Evolutionary conservation across 2,329 filamentous ascomycete species (phyloP).

Genomic region (Chlorencoelia australis): DNA sequence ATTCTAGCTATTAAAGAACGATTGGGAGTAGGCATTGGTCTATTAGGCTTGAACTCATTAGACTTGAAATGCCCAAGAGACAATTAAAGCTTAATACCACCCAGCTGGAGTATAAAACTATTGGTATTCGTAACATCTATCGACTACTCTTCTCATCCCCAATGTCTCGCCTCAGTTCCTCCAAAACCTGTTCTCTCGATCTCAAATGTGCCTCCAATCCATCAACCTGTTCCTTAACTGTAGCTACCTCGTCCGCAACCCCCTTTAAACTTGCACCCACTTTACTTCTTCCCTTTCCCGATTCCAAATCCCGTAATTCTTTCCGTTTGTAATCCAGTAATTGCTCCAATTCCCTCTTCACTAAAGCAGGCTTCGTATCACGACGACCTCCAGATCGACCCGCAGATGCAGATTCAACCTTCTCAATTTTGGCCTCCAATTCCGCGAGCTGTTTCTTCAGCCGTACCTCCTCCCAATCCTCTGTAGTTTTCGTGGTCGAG

Average conservation of each 20-base stretch:
- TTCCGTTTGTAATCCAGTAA: conserved; percentile 89
- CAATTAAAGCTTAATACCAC: conserved; percentile 1
- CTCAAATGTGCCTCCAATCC: conserved; percentile 76
- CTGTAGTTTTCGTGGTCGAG: conserved; percentile 68
- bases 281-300: conserved; percentile 57
- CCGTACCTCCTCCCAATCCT: conserved; percentile 94
- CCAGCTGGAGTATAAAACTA: conserved; percentile 2
- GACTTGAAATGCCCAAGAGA: too few species aligned
- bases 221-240: conserved; percentile 90
- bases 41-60: too few species aligned
- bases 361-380: conserved; percentile 75
- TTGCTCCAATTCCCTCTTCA: conserved; percentile 90
- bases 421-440: conserved; percentile 76
- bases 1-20: too few species aligned
- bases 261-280: conserved; percentile 65
- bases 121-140: conserved; percentile 21
- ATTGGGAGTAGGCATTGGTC: too few species aligned
- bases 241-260: conserved; percentile 75
- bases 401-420: conserved; percentile 66
- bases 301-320: conserved; percentile 65
- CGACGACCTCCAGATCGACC: conserved; percentile 53
- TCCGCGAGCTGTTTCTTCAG: conserved; percentile 88
- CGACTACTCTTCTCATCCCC: conserved; percentile 68
- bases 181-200: conserved; percentile 64
- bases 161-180: conserved; percentile 70